Percentiles rank a stretch among this genome's conserved stretches.
Evolutionary conservation across 2,329 filamentous ascomycete species (phyloP).

Genomic region (Fragosphaeria purpurea): DNA sequence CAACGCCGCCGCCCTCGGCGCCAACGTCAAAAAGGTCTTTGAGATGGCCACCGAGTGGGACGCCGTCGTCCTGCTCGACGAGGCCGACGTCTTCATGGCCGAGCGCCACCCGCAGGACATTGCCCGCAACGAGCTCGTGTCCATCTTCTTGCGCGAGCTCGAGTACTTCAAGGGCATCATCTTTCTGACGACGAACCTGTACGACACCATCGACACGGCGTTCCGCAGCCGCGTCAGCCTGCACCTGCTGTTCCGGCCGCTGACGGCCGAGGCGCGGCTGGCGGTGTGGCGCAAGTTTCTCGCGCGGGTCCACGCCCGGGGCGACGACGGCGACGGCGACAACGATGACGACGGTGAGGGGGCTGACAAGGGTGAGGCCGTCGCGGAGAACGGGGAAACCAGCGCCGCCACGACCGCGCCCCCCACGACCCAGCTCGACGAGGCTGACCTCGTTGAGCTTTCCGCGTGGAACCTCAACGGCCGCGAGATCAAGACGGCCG

Average conservation of each 20-base stretch:
- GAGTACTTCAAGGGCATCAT: conserved; percentile 36
- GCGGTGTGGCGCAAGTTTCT: conserved; percentile 38
- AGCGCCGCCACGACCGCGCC: background rate
- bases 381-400: background rate
- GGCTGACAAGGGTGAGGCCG: background rate
- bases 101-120: conserved; percentile 34
- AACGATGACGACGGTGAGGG: background rate
- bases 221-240: conserved; percentile 37
- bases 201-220: conserved; percentile 31
- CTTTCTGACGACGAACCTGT: conserved; percentile 35
- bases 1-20: conserved; percentile 30
- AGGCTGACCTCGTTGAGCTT: conserved; percentile 29
- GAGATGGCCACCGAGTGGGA: conserved; percentile 38
- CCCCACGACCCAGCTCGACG: conserved; percentile 13
- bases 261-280: conserved; percentile 27
- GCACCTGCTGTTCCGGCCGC: conserved; percentile 33
- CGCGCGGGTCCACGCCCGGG: conserved; percentile 19
- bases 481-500: conserved; percentile 36
- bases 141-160: conserved; percentile 35
- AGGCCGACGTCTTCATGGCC: conserved; percentile 43
- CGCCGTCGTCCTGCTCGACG: conserved; percentile 40
- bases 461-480: conserved; percentile 33
- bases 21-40: conserved; percentile 36
- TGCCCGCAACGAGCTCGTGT: conserved; percentile 36
- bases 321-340: background rate